Evolutionary conservation across 805 yeast genomes (phyloP).

Genomic region (Monosporozyma siamensis): DNA sequence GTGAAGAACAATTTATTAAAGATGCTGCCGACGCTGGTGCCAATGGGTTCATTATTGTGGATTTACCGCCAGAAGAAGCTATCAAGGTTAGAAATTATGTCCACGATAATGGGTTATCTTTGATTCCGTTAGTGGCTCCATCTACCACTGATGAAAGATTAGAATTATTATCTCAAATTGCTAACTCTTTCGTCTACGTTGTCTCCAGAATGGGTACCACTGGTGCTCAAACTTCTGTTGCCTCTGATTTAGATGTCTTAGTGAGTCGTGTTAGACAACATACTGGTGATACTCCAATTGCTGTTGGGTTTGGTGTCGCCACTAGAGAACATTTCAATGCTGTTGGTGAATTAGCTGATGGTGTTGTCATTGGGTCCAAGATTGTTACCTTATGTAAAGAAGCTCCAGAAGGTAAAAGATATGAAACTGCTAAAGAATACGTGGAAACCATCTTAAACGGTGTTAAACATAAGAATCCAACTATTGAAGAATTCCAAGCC

Average conservation of each 20-base stretch:
- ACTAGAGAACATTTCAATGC: slow-evolving; percentile 81
- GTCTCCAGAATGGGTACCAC: slow-evolving; percentile 98
- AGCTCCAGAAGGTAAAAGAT: slow-evolving; percentile 50
- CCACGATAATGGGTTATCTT: slow-evolving; percentile 58
- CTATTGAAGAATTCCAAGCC: slow-evolving; percentile 31
- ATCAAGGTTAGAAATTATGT: slow-evolving; percentile 71
- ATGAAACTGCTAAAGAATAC: slow-evolving; percentile 53
- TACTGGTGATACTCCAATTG: slow-evolving; percentile 73
- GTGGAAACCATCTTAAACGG: slow-evolving; percentile 62
- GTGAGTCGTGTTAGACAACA: slow-evolving; percentile 66
- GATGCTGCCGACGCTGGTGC: slow-evolving; percentile 87
- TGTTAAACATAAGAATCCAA: slow-evolving; percentile 31
- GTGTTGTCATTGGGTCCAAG: slow-evolving; percentile 92
- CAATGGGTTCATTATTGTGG: slow-evolving; percentile 89
- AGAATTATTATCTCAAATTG: slow-evolving; percentile 65
- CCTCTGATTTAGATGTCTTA: slow-evolving; percentile 56
- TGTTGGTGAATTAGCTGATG: slow-evolving; percentile 80
- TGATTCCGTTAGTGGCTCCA: slow-evolving; percentile 93
- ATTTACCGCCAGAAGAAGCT: slow-evolving; percentile 97
- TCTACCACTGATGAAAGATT: slow-evolving; percentile 89
- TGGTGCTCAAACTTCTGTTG: slow-evolving; percentile 62
- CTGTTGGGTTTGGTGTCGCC: slow-evolving; percentile 95
- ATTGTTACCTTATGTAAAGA: slow-evolving; percentile 62
- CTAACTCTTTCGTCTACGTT: slow-evolving; percentile 93
- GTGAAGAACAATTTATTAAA: slow-evolving; percentile 71